Evolutionary conservation across 768 basidiomycete species (phyloP), one percentile per base, ranked within the genome.

Genomic region (Boletales sp.): DNA sequence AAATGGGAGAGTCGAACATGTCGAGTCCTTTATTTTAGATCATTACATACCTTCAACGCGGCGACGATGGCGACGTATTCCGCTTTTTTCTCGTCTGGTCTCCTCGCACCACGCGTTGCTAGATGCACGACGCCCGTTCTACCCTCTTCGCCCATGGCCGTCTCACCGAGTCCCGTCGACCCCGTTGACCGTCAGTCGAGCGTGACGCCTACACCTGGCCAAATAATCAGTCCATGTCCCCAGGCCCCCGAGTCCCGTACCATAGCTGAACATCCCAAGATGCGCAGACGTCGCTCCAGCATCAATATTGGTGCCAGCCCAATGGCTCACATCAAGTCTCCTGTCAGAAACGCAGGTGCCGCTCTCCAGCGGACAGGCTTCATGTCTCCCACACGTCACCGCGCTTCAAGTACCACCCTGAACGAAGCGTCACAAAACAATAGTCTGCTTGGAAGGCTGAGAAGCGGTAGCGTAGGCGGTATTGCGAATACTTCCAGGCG

Each of bases 31-130:
- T 5, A 28, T 28, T 28, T 28, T 6, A 28, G 30, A 44, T 31
- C 17, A 12, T 25, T 8, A 47, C 39, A n/a, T n/a, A n/a, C 44
- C 30, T 19, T 49, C 19, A 19, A 48, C 50, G 19, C 44, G 42
- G 14, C 51, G 21, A 66, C 63, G 59, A 70, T 78, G 57, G 64
- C 74, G 34, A 63, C 69, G 1, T 87, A 87, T 59, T 87, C 85
- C 30, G 70, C 80, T 8, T 82, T 87, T 58, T 87, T 87, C 67
- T 82, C 84, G 31, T 84, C 84, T 36, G 85, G 85, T 18, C 74
- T 87, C 33, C 79, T 85, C 34, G 84, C 84, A 13, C 72, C 79
- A 5, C 71, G 70, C 38, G 55, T 66, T 37, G 42, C 60, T 34
- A 48, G 61, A 57, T 57, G 57, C 42, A 48, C 62, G 25, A 51